These are phyloP conservation scores for Neonectria hederae DNA, from an alignment of 2,329 filamentous ascomycete species.

Conservation along the genomic window DNA sequence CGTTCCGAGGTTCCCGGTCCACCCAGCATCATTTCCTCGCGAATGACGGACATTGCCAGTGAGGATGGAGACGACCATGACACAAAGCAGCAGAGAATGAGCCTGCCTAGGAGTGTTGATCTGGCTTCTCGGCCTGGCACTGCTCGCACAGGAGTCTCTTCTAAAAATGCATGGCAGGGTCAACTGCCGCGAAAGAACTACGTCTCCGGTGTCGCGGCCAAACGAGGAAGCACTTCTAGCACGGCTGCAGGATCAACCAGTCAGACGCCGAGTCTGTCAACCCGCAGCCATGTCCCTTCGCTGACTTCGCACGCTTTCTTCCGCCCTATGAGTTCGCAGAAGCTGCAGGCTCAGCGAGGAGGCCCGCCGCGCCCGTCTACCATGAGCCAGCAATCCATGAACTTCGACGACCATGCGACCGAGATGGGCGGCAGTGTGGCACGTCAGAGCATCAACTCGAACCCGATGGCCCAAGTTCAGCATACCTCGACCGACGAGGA, in stretches of 20 bases:
- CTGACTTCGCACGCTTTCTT: conserved; percentile 93
- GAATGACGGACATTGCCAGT: conserved; percentile 72
- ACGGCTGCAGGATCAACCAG: conserved; percentile 64
- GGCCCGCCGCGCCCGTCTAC: conserved; percentile 61
- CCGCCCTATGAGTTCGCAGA: conserved; percentile 94
- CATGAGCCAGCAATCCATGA: conserved; percentile 49
- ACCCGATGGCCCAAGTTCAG: conserved; percentile 50
- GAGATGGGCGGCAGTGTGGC: conserved; percentile 55
- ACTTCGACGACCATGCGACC: conserved; percentile 53
- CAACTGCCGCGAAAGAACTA: conserved; percentile 65
- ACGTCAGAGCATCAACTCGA: conserved; percentile 68
- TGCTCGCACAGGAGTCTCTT: conserved; percentile 58
- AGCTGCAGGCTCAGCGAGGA: conserved; percentile 86
- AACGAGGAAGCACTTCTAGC: conserved; percentile 54
- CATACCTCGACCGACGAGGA: conserved; percentile 50
- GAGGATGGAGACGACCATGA: conserved; percentile 62
- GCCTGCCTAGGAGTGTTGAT: conserved; percentile 53
- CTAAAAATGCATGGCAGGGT: conserved; percentile 59
- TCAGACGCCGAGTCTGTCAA: conserved; percentile 67
- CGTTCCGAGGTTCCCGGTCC: conserved; percentile 57
- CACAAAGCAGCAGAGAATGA: conserved; percentile 40
- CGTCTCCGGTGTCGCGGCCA: conserved; percentile 54
- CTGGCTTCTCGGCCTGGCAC: conserved; percentile 63
- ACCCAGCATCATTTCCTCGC: conserved; percentile 75
- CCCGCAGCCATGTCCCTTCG: conserved; percentile 88